Base-by-base conservation (phyloP, 805 yeast genomes). In the Candida piceae region DNA sequence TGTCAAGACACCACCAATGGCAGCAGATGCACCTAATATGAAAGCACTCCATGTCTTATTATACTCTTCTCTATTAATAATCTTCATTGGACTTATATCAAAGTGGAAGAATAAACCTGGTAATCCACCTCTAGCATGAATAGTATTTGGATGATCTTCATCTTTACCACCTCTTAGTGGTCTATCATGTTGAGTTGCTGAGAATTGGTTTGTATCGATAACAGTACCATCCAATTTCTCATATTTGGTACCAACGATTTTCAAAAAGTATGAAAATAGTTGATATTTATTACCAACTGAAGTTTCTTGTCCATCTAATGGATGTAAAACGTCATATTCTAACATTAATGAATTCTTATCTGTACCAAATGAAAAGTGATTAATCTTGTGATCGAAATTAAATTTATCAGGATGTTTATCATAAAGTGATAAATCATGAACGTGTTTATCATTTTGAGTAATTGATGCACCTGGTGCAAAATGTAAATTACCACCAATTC, bases 381-480 rank as follows among this genome's bases (percentile, higher is more conserved):
- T 72, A 48, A 93, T 76, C 9, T 57, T 63, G 60, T 93, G 98
- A 50, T 79, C 76, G 54, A 93, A 83, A 44, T 84, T 75, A 59
- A 84, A 78, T 41, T 74, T 75, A 39, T 70, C 72, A 1, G 61
- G 60, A 42, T 71, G 68, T 45, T 76, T 68, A 21, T 66, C 64
- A 62, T 74, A 93, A 36, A 86, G 67, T 7, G 95, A 82, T 37
- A 84, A 61, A 55, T 93, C 98, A 64, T 93, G 98, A 41, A 76
- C 70, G 58, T 93, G 98, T 34, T 72, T 70, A 13, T 76, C 77
- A 8, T 64, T 60, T 39, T 63, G 59, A 27, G 80, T 74, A 51
- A 69, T 70, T 2, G 94, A 78, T 18, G 83, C 78, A 28, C 98
- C 98, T 4, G 98, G 97, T 1, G 97, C 96, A 70, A 93, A 88